Evolutionary conservation across 2,329 filamentous ascomycete species (phyloP), one percentile per base, ranked within the genome.

Genomic region (Colletotrichum zoysiae): DNA sequence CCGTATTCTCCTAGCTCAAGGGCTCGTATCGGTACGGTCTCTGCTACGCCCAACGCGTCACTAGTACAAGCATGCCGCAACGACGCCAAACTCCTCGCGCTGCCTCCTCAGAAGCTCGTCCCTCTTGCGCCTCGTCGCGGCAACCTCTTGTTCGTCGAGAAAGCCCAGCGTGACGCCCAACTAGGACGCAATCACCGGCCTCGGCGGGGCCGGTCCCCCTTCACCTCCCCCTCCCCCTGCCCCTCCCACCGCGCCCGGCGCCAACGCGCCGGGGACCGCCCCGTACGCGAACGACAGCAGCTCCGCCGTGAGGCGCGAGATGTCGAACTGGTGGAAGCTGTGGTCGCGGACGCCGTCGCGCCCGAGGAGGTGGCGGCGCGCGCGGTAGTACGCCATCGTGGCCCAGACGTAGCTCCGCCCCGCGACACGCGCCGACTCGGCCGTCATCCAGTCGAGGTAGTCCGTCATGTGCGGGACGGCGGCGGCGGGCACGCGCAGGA

Each of bases 391-490:
- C 26, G 78, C 75, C 23, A 75, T 75, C 3, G 74, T 75, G 2
- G 77, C 79, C 79, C 79, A 82, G 51, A 78, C 71, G 33, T 78
- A 79, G 64, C 75, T 78, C 2, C 77, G 65, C 18, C 73, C 66
- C 4, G 79, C 74, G 30, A 75, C 75, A 12, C 63, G 63, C 8
- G 77, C 76, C 16, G 77, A 74, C 12, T 71, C 72, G 26, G 69
- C 70, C 1, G 79, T 75, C 48, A 82, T 72, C 79, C 79, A 81
- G 74, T 80, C 78, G 66, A 82, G 75, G 64, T 81, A 82, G 11
- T 65, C 58, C 0, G 78, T 75, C 23, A 81, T 63, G 35, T 76
- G 74, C 1, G 63, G 55, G 38, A 73, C 70, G 2, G 77, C 51
- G 16, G 70, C 20, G 1, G 56, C 63, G 8, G 78, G 75, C 26